Evolutionary conservation across 176 grass and related monocot genomes (phyloP).

Genomic region (Calamus simplicifolius): DNA sequence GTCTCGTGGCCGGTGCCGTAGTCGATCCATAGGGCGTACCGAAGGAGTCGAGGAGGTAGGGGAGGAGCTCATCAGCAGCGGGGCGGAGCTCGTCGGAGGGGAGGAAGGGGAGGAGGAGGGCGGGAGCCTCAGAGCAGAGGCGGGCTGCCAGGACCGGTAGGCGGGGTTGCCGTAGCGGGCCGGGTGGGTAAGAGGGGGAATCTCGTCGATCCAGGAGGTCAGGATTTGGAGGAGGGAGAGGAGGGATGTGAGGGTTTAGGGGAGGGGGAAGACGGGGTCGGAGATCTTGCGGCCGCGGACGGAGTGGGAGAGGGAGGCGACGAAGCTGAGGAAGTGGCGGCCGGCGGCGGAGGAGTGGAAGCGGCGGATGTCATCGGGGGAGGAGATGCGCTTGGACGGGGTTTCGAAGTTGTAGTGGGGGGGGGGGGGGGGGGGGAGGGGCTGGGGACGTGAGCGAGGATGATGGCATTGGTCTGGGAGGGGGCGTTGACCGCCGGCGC

Average conservation of each 20-base stretch:
- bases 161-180: conserved; percentile 86
- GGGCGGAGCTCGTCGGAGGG: conserved; percentile 28
- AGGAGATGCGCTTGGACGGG: conserved; percentile 54
- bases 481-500: conserved; percentile 76
- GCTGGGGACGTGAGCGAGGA: conserved; percentile 66
- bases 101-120: conserved; percentile 32
- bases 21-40: conserved; percentile 72
- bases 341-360: conserved; percentile 64
- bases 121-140: conserved; percentile 29
- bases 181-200: conserved; percentile 53
- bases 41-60: conserved; percentile 87
- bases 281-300: conserved; percentile 69
- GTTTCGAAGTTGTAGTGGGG: conserved; percentile 46
- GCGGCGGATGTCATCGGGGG: conserved; percentile 43
- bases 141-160: conserved; percentile 77
- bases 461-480: conserved; percentile 60
- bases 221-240: conserved; percentile 51
- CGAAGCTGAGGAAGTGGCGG: conserved; percentile 71
- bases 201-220: conserved; percentile 41
- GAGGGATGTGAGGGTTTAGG: conserved; percentile 38
- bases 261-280: conserved; percentile 40
- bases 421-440: conserved; percentile 35
- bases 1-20: conserved; percentile 79
- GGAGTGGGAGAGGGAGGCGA: conserved; percentile 70
- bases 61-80: conserved; percentile 56